Evolutionary conservation across 169 alveolate genomes (phyloP), one percentile per base, ranked within the genome.

Genomic region (Plasmodium vinckei): DNA sequence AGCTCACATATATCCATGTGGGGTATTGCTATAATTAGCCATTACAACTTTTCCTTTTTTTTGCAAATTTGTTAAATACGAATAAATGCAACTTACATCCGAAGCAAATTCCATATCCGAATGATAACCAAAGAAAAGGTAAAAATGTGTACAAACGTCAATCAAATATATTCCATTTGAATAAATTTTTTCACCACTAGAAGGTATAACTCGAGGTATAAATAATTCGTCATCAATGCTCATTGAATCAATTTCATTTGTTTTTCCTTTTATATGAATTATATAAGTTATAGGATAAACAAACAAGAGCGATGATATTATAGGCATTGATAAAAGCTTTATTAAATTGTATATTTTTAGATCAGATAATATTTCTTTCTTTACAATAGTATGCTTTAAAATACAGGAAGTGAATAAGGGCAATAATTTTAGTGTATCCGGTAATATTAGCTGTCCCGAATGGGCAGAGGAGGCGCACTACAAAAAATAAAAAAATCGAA

Each of bases 371-470:
- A 64, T 46, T 1, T 72, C 92, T 39, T 72, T 86, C 23, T 86
- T 86, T 27, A 67, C 73, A 59, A 72, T 69, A 57, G 63, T 61
- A 33, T 92, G 93, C 73, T 95, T 95, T 84, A 95, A 89, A 70
- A 93, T 53, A 13, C 96, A 87, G 67, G 89, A 93, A n/a, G 92
- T 61, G 61, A 87, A 87, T 7, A 94, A 87, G 46, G 97, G 97
- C 23, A 95, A 89, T 49, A 92, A 67, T 82, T 95, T 94, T 44
- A 95, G 94, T 61, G 96, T 92, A 51, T 95, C 97, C 42, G 97
- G 97, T 21, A 95, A 93, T 19, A 95, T 94, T 12, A 95, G 94
- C 84, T 95, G 97, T n/a, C 95, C 95, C 19, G 91, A 92, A 10
- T 95, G 94, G 5, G 97, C 93, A 19, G 95, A 72, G 69, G 94